These are phyloP conservation scores for Neofusicoccum ribis DNA, from an alignment of 2,329 filamentous ascomycete species.

Conservation along the genomic window DNA sequence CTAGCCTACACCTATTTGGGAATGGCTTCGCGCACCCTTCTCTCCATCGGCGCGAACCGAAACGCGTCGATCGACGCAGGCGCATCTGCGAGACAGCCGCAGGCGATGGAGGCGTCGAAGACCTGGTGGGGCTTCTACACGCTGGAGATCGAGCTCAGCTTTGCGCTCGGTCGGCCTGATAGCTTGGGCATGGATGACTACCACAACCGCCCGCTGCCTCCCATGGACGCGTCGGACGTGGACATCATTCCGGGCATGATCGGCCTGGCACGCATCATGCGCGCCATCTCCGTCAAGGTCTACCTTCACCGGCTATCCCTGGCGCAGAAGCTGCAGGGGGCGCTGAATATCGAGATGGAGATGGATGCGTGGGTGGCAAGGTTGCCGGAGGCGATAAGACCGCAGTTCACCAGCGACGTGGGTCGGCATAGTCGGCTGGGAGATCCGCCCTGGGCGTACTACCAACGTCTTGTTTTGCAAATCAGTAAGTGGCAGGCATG, in stretches of 20 bases:
- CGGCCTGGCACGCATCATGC: conserved; percentile 42
- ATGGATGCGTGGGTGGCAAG: conserved; percentile 39
- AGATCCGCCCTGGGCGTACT: conserved; percentile 40
- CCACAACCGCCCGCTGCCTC: conserved; percentile 42
- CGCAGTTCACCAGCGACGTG: conserved; percentile 28
- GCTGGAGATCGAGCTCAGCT: conserved; percentile 38
- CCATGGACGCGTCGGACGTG: conserved; percentile 36
- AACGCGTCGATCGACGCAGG: conserved; percentile 25
- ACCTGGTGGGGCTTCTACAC: conserved; percentile 27
- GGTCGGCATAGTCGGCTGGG: conserved; percentile 29
- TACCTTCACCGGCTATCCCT: conserved; percentile 39
- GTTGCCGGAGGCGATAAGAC: conserved; percentile 35
- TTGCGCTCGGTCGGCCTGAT: conserved; percentile 51
- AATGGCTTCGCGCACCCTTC: conserved; percentile 48
- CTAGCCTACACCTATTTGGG: conserved; percentile 52
- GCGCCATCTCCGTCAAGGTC: conserved; percentile 42
- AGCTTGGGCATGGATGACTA: conserved; percentile 52
- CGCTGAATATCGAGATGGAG: conserved; percentile 39
- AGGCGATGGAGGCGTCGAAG: conserved; percentile 16
- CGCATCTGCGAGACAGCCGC: not conserved
- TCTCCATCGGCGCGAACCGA: conserved; percentile 52
- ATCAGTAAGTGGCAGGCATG: conserved; percentile 31
- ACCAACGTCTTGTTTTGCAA: conserved; percentile 41
- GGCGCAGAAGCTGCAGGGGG: conserved; percentile 37
- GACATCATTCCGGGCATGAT: conserved; percentile 46